Percentiles rank a stretch among this genome's conserved stretches.
phyloP scores from a whole-genome alignment of 371 early-diverging fungal species.

The Rhizopus delemar region DNA sequence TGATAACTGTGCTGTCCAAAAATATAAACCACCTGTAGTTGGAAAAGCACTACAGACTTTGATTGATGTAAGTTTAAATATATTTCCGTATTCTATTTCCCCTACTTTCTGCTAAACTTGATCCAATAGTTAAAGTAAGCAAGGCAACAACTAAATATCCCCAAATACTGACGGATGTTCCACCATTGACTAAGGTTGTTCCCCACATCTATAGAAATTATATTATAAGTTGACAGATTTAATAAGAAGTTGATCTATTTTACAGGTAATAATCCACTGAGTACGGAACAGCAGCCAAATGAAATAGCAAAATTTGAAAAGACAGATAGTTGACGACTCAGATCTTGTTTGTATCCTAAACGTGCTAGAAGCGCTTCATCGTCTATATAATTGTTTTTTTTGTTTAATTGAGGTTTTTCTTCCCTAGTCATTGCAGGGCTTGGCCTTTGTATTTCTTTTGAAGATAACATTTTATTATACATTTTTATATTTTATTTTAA shows the following conservation, averaged over 20 bases:
- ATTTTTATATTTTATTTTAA: no score
- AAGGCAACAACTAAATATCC: constrained; percentile 60
- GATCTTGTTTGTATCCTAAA: constrained; percentile 30
- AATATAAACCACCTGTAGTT: constrained; percentile 35
- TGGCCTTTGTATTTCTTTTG: constrained; percentile 8
- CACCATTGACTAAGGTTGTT: constrained; percentile 55
- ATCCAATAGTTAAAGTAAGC: constrained; percentile 56
- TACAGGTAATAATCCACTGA: constrained; percentile 51
- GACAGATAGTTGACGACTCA: constrained; percentile 26
- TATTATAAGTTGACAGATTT: no score
- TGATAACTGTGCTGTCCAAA: constrained; percentile 35
- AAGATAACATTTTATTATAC: background rate
- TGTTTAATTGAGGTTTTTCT: background rate
- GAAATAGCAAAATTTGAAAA: constrained; percentile 53
- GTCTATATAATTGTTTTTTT: constrained; percentile 2
- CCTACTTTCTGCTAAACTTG: constrained; percentile 61
- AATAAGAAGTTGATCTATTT: constrained; percentile 31
- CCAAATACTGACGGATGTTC: constrained; percentile 64
- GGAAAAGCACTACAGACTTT: constrained; percentile 36
- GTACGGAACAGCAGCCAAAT: constrained; percentile 55
- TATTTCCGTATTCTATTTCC: background rate
- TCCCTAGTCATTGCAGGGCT: constrained; percentile 10
- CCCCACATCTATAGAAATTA: constrained; percentile 22
- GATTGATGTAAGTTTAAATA: background rate
- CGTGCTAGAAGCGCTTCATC: constrained; percentile 12